These are phyloP conservation scores for Sphaceloma murrayae DNA, from an alignment of 2,329 filamentous ascomycete genomes.

Conservation along the genomic window DNA sequence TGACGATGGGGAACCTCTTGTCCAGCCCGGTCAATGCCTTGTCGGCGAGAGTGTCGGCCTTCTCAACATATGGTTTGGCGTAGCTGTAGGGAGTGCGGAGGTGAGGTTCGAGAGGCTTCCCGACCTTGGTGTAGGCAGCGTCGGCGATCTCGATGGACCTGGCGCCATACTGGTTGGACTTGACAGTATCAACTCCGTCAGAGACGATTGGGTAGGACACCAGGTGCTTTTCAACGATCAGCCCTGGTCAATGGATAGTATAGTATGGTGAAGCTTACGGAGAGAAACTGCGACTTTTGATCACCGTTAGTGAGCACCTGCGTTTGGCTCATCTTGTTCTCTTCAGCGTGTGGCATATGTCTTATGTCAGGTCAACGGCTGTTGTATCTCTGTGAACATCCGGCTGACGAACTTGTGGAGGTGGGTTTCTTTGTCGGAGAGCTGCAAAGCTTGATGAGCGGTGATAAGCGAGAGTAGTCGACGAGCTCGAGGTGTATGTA, in stretches of 20 bases:
- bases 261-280: slow-evolving; percentile 17
- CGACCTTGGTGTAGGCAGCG: slow-evolving; percentile 65
- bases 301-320: slow-evolving; percentile 43
- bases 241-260: no score
- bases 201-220: slow-evolving; percentile 73
- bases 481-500: not conserved
- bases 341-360: slow-evolving; percentile 41
- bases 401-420: not conserved
- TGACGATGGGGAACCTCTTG: slow-evolving; percentile 49
- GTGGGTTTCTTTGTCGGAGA: not conserved
- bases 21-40: slow-evolving; percentile 38
- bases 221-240: slow-evolving; percentile 63
- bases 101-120: slow-evolving; percentile 69
- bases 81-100: slow-evolving; percentile 70
- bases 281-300: slow-evolving; percentile 39
- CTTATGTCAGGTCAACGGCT: no score
- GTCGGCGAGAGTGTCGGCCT: slow-evolving; percentile 63
- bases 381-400: no score
- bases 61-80: slow-evolving; percentile 73
- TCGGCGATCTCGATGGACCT: slow-evolving; percentile 69
- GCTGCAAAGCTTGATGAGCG: not conserved
- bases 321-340: slow-evolving; percentile 31
- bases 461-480: not conserved
- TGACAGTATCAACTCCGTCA: slow-evolving; percentile 68
- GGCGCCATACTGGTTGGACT: slow-evolving; percentile 71